Base-by-base conservation (phyloP, 495 filamentous ascomycete genomes). In the Chlorociboria aeruginascens region DNA sequence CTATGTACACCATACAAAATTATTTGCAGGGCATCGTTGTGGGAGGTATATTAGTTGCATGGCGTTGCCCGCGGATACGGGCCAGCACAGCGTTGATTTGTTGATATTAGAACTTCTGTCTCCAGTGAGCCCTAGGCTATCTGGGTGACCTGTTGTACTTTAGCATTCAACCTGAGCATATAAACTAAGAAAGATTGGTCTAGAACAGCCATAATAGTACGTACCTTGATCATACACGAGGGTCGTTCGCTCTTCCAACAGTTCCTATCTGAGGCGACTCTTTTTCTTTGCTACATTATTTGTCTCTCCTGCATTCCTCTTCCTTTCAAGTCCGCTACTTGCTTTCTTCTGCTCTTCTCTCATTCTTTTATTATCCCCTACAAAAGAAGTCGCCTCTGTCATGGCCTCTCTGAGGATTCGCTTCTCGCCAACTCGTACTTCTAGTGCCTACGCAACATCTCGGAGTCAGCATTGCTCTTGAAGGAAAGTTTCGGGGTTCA, bases 371-470 rank as follows among this genome's bases (percentile, higher is more conserved):
- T 63, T 63, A 44, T 42, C 50, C 47, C 48, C 47, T 40, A 14
- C 49, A 38, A 61, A 58, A 25, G 41, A 50, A 9, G 30, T 12
- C 33, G 49, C 54, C 42, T 58, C 55, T 37, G 65, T 60, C 32
- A 62, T 61, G 28, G 68, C 71, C 58, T 67, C 66, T 66, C 70
- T 60, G 61, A 79, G 49, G n/a, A 94, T 67, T 46, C 73, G 66
- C 59, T 93, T 94, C 64, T 95, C 89, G 8, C 89, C 89, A 32
- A 79, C 63, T 40, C 89, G 76, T 32, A 95, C 84, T 51, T 83
- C 68, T 3, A 86, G 55, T 0, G 89, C 88, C 20, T 25, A 25
- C 20, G 1, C 20, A 25, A 25, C 20, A 25, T 25, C 20, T 25
- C 20, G 20, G 20, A 25, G 20, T 25, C 20, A 25, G 20, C 20